Base-by-base conservation (phyloP, 768 basidiomycete genomes). In the Leccinum subtestaceum region DNA sequence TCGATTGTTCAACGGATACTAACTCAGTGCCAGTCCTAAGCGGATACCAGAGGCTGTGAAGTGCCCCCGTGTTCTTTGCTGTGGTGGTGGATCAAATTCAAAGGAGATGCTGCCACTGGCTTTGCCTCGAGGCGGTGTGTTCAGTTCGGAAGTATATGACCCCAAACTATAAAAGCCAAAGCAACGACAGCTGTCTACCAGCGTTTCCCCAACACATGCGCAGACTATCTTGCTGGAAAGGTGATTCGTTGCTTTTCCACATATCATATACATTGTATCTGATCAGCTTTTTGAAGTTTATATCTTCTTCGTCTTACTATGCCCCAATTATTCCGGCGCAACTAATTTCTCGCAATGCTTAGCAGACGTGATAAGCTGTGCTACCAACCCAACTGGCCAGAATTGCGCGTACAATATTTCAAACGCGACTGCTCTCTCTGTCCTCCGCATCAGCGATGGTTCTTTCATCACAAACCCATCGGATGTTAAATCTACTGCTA, bases 341-440 rank as follows among this genome's bases (percentile, higher is more conserved):
- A 38, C 7, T 11, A 8, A 68, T 23, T 53, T 64, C 55, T 6
- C 55, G 10, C 64, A 62, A 38, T 70, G 70, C 40, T 45, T 72
- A 0, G 4, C 0, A 12, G 21, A 56, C 4, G 47, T 64, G 11
- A 47, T 4, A 1, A 50, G 5, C 36, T 67, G 57, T 1, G 53
- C 60, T 12, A 25, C 49, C 5, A 4, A 19, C 19, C 19, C 43
- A 45, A 17, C 4, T 5, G 17, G 49, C 40, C 58, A 4, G 23
- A 34, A 29, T n/a, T 70, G 60, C 52, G 4, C 17, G 31, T 5
- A 55, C 11, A 51, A 51, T 7, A 61, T 61, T 2, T 31, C 59
- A 5, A 54, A 43, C 19, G 23, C 43, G 0, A 58, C 52, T 12
- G 59, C 70, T 3, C 29, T 72, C 12, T 68, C 61, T 2, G 15